Base-by-base conservation (phyloP, 225 moss, liverwort and hornwort species). In the Bryum argenteum region DNA sequence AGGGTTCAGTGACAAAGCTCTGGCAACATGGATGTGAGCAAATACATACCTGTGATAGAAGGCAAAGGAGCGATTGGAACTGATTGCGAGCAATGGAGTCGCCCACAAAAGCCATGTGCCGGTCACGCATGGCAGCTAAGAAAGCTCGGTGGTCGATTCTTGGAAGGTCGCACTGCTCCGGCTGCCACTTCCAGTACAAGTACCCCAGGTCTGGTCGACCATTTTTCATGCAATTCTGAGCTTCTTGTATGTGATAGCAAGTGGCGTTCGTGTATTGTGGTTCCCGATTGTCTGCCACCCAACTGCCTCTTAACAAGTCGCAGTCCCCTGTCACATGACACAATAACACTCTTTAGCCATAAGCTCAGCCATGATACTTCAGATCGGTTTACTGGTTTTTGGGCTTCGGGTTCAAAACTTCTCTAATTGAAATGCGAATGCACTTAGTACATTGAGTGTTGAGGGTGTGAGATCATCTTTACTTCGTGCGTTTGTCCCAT, bases 71-170 rank as follows among this genome's bases (percentile, higher is more conserved):
- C 3, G 93, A 89, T 15, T 92, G 93, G 69, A 91, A 87, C 44
- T 97, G 94, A 42, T 97, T 97, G 58, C 92, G 89, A 6, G 91
- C 87, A 63, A 97, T 77, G 71, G 94, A 97, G 63, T 97, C 97
- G 5, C 97, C 97, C 14, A 84, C 85, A 58, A 92, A 97, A 16
- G 81, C 82, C 65, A 97, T 83, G 18, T 66, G 73, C 56, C 75
- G 90, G 67, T 89, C 65, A 23, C 71, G 81, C 84, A 89, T 88
- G 18, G 74, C 43, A 62, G 56, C 68, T 38, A 91, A 54, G 62
- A 92, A 90, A 40, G 79, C 73, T 19, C 21, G 33, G 14, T 65
- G 83, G 50, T 94, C 72, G 26, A 92, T 79, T 19, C 72, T 69
- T 11, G 86, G 88, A 47, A 97, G 75, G 44, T 92, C 87, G 60